Conservation (phyloP, 1,284 basidiomycete species). For the Leccinum fallax region DNA sequence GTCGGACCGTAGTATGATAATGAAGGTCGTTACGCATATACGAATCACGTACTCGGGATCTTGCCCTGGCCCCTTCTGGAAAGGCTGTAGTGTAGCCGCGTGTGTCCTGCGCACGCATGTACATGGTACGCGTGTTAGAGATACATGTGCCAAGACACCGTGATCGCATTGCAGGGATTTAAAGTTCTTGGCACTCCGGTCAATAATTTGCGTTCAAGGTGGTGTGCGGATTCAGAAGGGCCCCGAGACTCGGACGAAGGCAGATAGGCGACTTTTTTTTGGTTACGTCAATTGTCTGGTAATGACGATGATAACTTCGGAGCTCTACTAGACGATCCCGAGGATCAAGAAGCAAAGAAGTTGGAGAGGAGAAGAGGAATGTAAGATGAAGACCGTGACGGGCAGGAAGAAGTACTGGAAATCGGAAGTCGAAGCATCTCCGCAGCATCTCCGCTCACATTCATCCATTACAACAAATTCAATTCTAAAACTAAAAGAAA, state of each 20-base stretch:
- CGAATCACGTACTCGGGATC: neutral
- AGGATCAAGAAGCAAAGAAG: constrained; percentile 3
- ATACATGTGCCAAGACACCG: neutral
- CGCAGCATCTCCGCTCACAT: constrained; percentile 11
- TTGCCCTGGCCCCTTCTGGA: neutral
- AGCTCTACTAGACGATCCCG: neutral
- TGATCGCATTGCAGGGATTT: neutral
- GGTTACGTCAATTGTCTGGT: neutral
- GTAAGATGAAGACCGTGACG: neutral
- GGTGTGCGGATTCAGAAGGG: neutral
- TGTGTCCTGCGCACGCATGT: neutral
- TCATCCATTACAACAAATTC: constrained; percentile 12
- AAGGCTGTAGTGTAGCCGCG: neutral
- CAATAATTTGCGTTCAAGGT: neutral
- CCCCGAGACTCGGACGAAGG: neutral
- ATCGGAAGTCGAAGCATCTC: neutral
- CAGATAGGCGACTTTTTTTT: neutral
- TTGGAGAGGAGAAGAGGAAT: neutral
- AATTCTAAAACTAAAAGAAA: neutral
- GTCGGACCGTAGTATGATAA: neutral
- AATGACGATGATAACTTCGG: neutral
- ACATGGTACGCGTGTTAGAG: neutral
- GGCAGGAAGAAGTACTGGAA: neutral
- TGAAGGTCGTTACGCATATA: neutral
- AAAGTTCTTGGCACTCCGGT: neutral